Evolutionary conservation across 2,329 filamentous ascomycete genomes (phyloP), one percentile per base, ranked within the genome.

Genomic region (Sarocladium strictum): DNA sequence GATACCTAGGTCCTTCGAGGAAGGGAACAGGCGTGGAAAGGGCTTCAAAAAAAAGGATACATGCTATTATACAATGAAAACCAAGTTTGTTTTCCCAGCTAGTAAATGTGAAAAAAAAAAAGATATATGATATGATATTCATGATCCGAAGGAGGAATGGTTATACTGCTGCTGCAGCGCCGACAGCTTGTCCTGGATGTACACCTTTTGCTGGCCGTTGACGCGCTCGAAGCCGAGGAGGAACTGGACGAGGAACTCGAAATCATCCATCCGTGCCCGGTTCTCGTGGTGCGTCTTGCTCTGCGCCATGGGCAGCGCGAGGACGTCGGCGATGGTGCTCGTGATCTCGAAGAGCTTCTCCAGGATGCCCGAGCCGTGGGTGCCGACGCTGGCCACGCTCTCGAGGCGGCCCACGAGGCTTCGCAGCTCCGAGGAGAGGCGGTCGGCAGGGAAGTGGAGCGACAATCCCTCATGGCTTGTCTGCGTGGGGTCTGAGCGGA

Each of bases 301-400:
- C 0, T 73, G 71, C 0, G 70, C 71, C 6, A 72, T 69, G 0
- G 77, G 76, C 14, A 81, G 67, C 43, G 78, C 76, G 21, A 83
- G 71, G 2, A 84, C 80, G 58, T 83, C 80, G 9, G 79, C 78
- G 45, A 83, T 78, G 2, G 79, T 82, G 61, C 79, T 80, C 0
- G 79, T 78, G 57, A 84, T 80, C 60, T 84, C 80, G 54, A 84
- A 81, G 3, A 84, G 68, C 62, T 84, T 84, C 57, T 80, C 76
- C 53, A 82, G 68, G 54, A 84, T 79, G 21, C 77, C 77, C 35
- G 72, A 77, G 7, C 80, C 80, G 59, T 84, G 79, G 3, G 79
- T 75, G 26, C 75, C 75, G 56, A 83, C 75, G 53, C 75, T 76
- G 35, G 67, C 64, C 17, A 69, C 64, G 55, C 64, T 71, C 4